Evolutionary conservation across 495 filamentous ascomycete genomes (phyloP).

Genomic region (Lasiosphaeriaceae sp.): DNA sequence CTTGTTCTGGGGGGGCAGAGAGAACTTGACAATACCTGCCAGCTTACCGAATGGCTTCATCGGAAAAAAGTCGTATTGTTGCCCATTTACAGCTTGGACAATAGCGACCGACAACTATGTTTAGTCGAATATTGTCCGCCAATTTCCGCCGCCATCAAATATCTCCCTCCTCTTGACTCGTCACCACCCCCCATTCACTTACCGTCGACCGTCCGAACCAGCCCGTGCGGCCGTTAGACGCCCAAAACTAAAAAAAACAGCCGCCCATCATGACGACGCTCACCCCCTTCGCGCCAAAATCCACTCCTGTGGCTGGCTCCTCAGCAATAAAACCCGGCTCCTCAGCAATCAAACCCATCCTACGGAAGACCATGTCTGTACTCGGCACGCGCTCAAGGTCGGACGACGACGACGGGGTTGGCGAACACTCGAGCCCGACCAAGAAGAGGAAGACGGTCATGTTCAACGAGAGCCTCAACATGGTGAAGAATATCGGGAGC

Average conservation of each 20-base stretch:
- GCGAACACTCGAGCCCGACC: constrained; percentile 49
- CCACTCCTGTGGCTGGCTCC: constrained; percentile 10
- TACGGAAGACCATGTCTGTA: constrained; percentile 35
- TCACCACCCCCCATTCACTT: neutral
- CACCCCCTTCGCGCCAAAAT: constrained; percentile 24
- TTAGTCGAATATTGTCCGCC: constrained; percentile 1
- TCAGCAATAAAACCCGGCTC: constrained; percentile 38
- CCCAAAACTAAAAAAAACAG: neutral
- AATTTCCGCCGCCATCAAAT: constrained; percentile 6
- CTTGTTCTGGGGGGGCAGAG: neutral
- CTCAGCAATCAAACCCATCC: constrained; percentile 43
- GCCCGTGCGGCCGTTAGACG: neutral
- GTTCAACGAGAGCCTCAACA: constrained; percentile 69
- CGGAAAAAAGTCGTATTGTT: neutral
- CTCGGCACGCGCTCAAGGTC: constrained; percentile 34
- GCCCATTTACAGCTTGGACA: neutral
- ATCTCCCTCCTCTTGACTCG: neutral
- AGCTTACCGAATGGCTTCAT: no score
- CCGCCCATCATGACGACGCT: constrained; percentile 24
- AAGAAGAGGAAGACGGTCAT: constrained; percentile 60
- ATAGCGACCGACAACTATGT: constrained; percentile 11
- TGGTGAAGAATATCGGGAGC: constrained; percentile 50
- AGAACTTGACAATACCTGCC: neutral
- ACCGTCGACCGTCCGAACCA: neutral
- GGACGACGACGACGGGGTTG: constrained; percentile 33